Conservation (phyloP, 2,329 filamentous ascomycete species). For the Talaromyces sp. region DNA sequence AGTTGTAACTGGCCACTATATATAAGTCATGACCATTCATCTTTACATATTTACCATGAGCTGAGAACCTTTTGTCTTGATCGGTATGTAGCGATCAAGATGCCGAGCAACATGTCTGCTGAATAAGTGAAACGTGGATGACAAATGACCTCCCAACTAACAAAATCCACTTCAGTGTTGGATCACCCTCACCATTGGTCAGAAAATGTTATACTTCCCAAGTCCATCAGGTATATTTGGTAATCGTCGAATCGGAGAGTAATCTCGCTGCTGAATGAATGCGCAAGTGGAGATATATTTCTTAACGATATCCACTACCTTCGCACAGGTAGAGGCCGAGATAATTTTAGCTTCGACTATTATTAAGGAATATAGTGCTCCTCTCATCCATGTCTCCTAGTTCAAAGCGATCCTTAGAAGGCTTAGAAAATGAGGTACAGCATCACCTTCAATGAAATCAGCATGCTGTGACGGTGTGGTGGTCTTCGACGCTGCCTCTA, state of each 20-base stretch:
- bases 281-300: neutral
- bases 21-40: neutral
- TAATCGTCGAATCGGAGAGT: neutral
- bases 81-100: neutral
- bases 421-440: too few species aligned
- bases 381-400: too few species aligned
- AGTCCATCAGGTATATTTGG: neutral
- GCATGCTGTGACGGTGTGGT: too few species aligned
- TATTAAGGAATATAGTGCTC: too few species aligned
- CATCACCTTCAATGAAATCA: too few species aligned
- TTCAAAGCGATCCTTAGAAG: too few species aligned
- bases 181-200: neutral
- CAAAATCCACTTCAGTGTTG: neutral
- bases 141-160: neutral
- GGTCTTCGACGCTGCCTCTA: too few species aligned
- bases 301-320: neutral
- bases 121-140: neutral
- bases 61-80: neutral
- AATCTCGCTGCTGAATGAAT: neutral
- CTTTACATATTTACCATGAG: neutral
- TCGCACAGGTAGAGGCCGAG: neutral
- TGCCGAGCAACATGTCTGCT: neutral
- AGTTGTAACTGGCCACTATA: neutral
- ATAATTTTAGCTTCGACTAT: too few species aligned
- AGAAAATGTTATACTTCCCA: neutral